phyloP scores from a whole-genome alignment of 441 rosid genomes.

The Manihot esculenta region DNA sequence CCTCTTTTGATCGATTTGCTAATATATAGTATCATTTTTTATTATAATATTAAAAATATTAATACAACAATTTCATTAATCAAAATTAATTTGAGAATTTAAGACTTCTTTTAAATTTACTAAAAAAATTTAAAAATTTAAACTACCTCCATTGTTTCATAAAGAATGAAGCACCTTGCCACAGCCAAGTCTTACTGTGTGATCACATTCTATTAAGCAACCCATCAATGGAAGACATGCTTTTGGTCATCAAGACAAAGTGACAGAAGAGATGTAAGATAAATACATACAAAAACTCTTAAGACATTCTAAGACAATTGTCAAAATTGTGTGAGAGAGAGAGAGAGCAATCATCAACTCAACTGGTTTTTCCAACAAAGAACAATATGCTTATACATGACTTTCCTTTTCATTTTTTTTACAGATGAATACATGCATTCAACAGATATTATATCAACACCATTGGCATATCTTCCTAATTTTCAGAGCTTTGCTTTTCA shows the following conservation, averaged over 20 bases:
- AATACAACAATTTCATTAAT: not conserved
- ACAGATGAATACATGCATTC: constrained; percentile 52
- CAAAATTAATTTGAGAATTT: not conserved
- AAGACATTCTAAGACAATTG: not conserved
- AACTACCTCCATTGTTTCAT: too few species aligned
- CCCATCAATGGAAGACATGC: not conserved
- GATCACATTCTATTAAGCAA: not conserved
- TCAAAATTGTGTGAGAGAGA: constrained; percentile 35
- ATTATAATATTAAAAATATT: too few species aligned
- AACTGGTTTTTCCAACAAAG: constrained; percentile 19
- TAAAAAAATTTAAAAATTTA: too few species aligned
- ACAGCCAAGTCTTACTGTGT: not conserved
- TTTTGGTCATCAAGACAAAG: not conserved
- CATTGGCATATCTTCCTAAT: constrained; percentile 15
- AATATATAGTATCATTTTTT: too few species aligned
- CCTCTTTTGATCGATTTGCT: too few species aligned
- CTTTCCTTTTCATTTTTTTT: constrained; percentile 29
- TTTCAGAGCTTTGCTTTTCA: constrained; percentile 25
- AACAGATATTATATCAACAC: constrained; percentile 28
- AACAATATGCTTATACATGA: constrained; percentile 36
- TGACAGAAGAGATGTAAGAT: not conserved
- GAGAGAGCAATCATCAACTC: constrained; percentile 25
- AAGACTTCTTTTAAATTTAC: too few species aligned
- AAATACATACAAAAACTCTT: constrained; percentile 3
- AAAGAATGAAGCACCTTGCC: too few species aligned